Evolutionary conservation across 805 yeast species (phyloP).

Genomic region (Scheffersomyces amazonensis): DNA sequence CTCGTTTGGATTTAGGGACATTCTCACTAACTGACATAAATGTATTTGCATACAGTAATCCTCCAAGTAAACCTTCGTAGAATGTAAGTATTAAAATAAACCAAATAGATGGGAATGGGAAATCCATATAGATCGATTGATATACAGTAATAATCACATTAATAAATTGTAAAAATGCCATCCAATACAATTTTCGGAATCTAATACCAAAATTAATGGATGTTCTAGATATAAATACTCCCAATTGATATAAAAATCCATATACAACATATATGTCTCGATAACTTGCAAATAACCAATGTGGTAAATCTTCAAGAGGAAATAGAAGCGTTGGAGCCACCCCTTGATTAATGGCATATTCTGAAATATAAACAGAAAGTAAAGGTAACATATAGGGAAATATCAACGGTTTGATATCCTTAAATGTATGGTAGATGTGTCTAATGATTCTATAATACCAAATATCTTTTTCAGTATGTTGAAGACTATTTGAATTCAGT

Average conservation of each 20-base stretch:
- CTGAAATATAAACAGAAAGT: conserved; percentile 78
- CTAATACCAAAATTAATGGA: conserved; percentile 65
- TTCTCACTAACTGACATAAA: conserved; percentile 71
- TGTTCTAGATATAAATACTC: conserved; percentile 89
- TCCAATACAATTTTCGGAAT: conserved; percentile 53
- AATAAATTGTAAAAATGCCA: conserved; percentile 63
- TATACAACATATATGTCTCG: conserved; percentile 90
- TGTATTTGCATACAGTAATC: conserved; percentile 86
- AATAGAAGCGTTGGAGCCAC: conserved; percentile 84
- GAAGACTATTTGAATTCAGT: not conserved
- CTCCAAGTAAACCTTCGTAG: conserved; percentile 90
- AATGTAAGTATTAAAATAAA: conserved; percentile 60
- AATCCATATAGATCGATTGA: conserved; percentile 58
- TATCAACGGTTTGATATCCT: conserved; percentile 41
- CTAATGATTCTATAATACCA: conserved; percentile 1
- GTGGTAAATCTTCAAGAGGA: conserved; percentile 66
- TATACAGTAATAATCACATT: conserved; percentile 57
- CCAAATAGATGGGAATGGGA: conserved; percentile 60
- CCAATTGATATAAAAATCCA: conserved; percentile 86
- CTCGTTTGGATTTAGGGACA: conserved; percentile 36
- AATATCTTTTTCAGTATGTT: not conserved
- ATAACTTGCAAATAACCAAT: conserved; percentile 52
- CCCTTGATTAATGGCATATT: conserved; percentile 89
- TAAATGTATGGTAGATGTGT: conserved; percentile 18
- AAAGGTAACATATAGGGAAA: conserved; percentile 81